phyloP scores from a whole-genome alignment of 306 rosid species.

The Dalbergia cultrata region DNA sequence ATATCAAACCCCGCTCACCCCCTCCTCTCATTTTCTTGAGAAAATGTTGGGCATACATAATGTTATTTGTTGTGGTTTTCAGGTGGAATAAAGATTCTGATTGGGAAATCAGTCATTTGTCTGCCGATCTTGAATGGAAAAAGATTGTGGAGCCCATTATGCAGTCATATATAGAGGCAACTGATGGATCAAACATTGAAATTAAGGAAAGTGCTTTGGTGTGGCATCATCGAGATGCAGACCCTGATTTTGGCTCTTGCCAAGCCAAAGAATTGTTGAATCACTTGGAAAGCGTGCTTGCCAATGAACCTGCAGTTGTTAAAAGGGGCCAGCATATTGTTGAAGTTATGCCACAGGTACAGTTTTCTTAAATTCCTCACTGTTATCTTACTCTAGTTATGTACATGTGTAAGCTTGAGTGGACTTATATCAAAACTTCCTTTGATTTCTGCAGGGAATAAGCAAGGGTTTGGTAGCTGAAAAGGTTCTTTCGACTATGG shows the following conservation, averaged over 20 bases:
- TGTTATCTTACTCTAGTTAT: background rate
- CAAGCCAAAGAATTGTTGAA: conserved; percentile 78
- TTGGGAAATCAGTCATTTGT: conserved; percentile 71
- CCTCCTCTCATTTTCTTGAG: background rate
- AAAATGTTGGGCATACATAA: background rate
- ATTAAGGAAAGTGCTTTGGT: conserved; percentile 77
- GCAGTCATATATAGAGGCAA: conserved; percentile 72
- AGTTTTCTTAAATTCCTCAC: background rate
- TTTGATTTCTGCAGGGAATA: conserved; percentile 64
- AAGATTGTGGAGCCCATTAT: conserved; percentile 77
- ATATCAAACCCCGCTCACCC: background rate
- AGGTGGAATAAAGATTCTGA: conserved; percentile 68
- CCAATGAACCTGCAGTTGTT: conserved; percentile 78
- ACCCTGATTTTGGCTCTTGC: conserved; percentile 83
- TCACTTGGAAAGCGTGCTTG: conserved; percentile 74
- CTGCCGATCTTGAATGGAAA: conserved; percentile 77
- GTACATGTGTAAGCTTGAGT: conserved; percentile 16
- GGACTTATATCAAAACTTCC: background rate
- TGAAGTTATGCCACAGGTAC: conserved; percentile 87
- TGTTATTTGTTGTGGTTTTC: conserved; percentile 30
- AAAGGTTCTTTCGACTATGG: conserved; percentile 66
- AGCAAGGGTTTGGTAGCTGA: conserved; percentile 77
- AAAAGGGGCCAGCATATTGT: conserved; percentile 76
- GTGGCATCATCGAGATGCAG: conserved; percentile 90
- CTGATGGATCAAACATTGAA: conserved; percentile 83